Evolutionary conservation across 129 eudicot genomes (phyloP).

Genomic region (Glebionis coronaria): DNA sequence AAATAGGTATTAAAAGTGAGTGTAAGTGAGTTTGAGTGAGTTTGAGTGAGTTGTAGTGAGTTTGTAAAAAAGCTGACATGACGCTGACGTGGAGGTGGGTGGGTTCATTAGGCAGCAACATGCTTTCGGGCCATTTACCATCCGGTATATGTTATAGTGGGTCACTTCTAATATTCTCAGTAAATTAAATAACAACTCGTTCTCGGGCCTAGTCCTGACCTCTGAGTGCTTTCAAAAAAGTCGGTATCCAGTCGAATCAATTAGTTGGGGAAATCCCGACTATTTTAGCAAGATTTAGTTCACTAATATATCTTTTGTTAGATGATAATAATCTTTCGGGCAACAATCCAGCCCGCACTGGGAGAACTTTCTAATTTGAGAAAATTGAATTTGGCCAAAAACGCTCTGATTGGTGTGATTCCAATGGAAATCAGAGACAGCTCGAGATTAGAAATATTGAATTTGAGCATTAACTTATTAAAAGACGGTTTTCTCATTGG

Average conservation of each 20-base stretch:
- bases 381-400: constrained; percentile 22
- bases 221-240: constrained; percentile 20
- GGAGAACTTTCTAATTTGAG: constrained; percentile 15
- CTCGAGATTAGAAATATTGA: constrained; percentile 12
- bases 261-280: constrained; percentile 34
- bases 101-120: constrained; percentile 11
- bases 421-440: constrained; percentile 27
- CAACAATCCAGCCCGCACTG: constrained; percentile 12
- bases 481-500: constrained; percentile 7
- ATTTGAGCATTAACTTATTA: constrained; percentile 28
- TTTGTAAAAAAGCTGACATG: too few relatives aligned
- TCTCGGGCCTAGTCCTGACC: constrained; percentile 26
- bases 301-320: constrained; percentile 17
- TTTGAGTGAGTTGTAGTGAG: too few relatives aligned
- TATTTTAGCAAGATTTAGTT: constrained; percentile 10
- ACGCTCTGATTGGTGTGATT: constrained; percentile 20
- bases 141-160: too few relatives aligned
- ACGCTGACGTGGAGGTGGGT: too few relatives aligned
- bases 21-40: too few relatives aligned
- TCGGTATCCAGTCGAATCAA: constrained; percentile 38
- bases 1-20: too few relatives aligned
- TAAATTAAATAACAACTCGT: constrained; percentile 2
- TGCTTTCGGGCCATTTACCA: constrained; percentile 26
- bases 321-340: constrained; percentile 24
- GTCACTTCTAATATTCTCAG: constrained; percentile 4